These are phyloP conservation scores for Lentinula novae-zelandiae DNA, from an alignment of 1,284 basidiomycete species.

Conservation along the genomic window DNA sequence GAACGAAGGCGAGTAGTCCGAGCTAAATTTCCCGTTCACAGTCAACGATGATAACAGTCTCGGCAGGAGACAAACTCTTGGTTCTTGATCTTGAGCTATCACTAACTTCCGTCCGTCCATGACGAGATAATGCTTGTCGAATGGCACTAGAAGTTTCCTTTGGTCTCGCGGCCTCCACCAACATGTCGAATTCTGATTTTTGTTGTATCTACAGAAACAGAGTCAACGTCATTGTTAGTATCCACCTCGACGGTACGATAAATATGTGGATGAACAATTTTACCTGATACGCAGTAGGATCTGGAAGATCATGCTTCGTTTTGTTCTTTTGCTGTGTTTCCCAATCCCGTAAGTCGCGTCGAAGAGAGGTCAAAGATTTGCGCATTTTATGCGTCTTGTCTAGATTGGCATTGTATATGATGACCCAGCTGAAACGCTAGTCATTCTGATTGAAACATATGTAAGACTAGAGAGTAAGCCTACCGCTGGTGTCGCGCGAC, in stretches of 20 bases:
- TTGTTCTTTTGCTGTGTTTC: constrained; percentile 44
- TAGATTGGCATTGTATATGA: constrained; percentile 66
- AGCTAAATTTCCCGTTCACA: constrained; percentile 7
- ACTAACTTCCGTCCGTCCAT: not conserved
- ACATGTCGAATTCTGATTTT: constrained; percentile 16
- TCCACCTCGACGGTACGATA: constrained; percentile 7
- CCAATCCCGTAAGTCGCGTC: constrained; percentile 52
- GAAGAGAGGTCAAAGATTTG: constrained; percentile 44
- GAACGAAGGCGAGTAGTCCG: not conserved
- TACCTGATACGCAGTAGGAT: constrained; percentile 13
- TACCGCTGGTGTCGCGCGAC: constrained; percentile 61
- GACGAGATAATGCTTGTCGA: not conserved
- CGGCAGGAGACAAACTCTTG: not conserved
- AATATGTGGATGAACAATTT: not conserved
- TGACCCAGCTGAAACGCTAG: constrained; percentile 50
- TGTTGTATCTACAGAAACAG: constrained; percentile 11
- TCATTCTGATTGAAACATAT: not conserved
- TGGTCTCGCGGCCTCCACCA: constrained; percentile 13
- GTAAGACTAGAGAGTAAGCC: constrained; percentile 13
- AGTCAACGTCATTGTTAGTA: not conserved
- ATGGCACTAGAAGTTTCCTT: constrained; percentile 7
- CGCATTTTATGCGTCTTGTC: constrained; percentile 49
- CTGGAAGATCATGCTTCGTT: constrained; percentile 23
- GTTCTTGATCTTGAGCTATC: not conserved
- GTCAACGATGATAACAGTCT: constrained; percentile 1